These are phyloP conservation scores for Anaeromyces robustus DNA, from an alignment of 192 early-diverging fungal species.

Conservation along the genomic window DNA sequence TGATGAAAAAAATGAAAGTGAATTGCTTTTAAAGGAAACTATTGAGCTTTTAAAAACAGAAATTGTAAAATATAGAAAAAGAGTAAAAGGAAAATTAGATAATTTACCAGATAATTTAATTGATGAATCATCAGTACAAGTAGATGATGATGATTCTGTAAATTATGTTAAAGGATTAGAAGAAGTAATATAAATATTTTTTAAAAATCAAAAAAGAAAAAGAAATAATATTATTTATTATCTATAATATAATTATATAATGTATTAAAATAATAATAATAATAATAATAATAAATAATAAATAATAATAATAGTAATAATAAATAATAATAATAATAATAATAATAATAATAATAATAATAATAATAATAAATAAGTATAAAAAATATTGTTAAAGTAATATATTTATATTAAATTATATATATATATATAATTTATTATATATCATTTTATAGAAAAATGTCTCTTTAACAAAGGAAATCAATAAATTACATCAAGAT, in stretches of 20 bases:
- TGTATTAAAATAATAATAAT: too few relatives aligned
- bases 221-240: too few relatives aligned
- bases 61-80: background rate
- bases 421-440: too few relatives aligned
- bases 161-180: background rate
- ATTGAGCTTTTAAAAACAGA: background rate
- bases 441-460: background rate
- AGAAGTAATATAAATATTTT: background rate
- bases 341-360: too few relatives aligned
- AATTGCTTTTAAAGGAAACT: background rate
- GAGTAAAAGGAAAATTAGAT: background rate
- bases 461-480: background rate
- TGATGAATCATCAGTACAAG: background rate
- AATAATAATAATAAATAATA: too few relatives aligned
- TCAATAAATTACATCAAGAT: background rate
- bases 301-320: too few relatives aligned
- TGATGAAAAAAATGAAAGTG: background rate
- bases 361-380: too few relatives aligned
- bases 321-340: too few relatives aligned
- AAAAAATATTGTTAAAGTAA: too few relatives aligned
- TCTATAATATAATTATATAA: too few relatives aligned
- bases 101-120: background rate
- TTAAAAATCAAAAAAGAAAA: too few relatives aligned
- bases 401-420: too few relatives aligned
- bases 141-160: background rate